Conservation (phyloP, 345 rosid species). For the Eucalyptus regnans region DNA sequence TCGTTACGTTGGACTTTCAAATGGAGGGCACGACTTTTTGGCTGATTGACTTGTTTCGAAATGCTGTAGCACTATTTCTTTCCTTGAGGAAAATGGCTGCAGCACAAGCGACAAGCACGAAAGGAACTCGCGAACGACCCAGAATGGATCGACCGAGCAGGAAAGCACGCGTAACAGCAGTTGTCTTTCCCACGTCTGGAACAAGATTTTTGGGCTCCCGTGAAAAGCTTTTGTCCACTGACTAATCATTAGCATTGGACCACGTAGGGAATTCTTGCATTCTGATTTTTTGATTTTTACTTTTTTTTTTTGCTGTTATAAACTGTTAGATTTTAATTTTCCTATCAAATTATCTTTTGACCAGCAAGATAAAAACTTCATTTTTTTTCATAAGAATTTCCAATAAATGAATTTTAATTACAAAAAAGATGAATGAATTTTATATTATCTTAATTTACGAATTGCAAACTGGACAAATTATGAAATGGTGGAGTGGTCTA, state of each 20-base stretch:
- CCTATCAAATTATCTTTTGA: too few relatives aligned
- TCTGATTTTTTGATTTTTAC: accelerated
- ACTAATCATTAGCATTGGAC: neutral
- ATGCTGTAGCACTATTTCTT: neutral
- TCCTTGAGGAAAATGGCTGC: neutral
- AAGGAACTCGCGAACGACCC: neutral
- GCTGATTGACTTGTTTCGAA: neutral
- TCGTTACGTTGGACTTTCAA: neutral
- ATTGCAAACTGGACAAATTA: too few relatives aligned
- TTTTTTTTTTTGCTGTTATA: too few relatives aligned
- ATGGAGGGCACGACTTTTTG: neutral
- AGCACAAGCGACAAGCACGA: neutral
- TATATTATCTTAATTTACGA: too few relatives aligned
- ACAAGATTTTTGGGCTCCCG: neutral
- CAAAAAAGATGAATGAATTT: too few relatives aligned
- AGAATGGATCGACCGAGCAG: neutral
- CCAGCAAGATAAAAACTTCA: accelerated
- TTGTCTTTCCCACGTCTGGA: neutral
- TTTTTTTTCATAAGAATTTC: too few relatives aligned
- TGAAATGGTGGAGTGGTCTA: too few relatives aligned
- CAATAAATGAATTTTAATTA: too few relatives aligned
- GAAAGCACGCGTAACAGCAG: neutral
- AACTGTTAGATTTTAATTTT: too few relatives aligned
- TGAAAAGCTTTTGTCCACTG: neutral
- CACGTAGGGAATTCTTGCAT: neutral